phyloP scores from a whole-genome alignment of 768 basidiomycete genomes.

The Nevesoporus exiguus region DNA sequence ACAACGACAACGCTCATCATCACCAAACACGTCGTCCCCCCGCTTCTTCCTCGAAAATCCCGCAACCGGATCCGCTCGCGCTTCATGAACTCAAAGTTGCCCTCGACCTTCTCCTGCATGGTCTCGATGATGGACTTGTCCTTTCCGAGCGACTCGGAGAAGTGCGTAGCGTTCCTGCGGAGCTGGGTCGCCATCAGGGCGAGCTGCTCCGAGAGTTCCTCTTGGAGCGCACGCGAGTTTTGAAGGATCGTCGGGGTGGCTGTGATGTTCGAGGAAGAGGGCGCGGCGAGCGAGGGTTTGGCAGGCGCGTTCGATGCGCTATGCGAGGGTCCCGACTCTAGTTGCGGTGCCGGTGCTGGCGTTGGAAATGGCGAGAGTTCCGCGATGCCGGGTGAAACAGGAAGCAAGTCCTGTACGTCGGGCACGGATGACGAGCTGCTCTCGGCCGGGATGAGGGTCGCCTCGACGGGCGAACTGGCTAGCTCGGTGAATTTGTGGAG shows the following conservation, averaged over 20 bases:
- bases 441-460: constrained; percentile 26
- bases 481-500: background rate
- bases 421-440: constrained; percentile 5
- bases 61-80: constrained; percentile 59
- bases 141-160: constrained; percentile 65
- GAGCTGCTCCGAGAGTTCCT: constrained; percentile 71
- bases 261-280: constrained; percentile 34
- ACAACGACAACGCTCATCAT: constrained; percentile 64
- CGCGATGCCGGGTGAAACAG: constrained; percentile 32
- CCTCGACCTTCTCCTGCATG: constrained; percentile 70
- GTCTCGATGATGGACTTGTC: constrained; percentile 70
- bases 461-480: constrained; percentile 15
- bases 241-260: constrained; percentile 42
- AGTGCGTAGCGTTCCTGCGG: constrained; percentile 77
- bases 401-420: constrained; percentile 35
- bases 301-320: constrained; percentile 11
- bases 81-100: constrained; percentile 66
- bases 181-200: constrained; percentile 86
- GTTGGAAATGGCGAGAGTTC: background rate
- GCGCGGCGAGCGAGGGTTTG: constrained; percentile 28
- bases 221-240: constrained; percentile 62
- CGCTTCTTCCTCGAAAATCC: constrained; percentile 59
- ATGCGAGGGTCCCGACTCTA: constrained; percentile 3
- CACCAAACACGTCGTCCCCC: constrained; percentile 71
- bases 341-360: constrained; percentile 11